Conservation (phyloP, 805 yeast genomes). For the Nakazawaea pomicola region DNA sequence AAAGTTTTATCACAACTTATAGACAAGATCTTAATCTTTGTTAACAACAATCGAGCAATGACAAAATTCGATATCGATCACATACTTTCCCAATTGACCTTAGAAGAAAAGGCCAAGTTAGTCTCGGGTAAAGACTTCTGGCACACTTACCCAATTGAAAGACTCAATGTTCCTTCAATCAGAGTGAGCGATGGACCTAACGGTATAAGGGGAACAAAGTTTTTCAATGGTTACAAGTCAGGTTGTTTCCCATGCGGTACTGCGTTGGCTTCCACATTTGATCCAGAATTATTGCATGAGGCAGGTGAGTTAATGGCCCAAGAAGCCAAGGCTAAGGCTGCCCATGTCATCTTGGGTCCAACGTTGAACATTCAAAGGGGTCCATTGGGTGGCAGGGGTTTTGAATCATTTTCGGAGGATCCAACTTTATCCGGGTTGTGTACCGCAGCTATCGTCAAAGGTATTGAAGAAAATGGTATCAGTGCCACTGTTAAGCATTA, state of each 20-base stretch:
- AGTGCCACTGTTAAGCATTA: constrained; percentile 59
- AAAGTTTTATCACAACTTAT: too few relatives aligned
- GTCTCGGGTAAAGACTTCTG: constrained; percentile 33
- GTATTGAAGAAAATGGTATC: constrained; percentile 47
- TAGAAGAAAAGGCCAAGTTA: constrained; percentile 25
- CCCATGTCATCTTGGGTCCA: constrained; percentile 33
- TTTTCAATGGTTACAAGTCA: constrained; percentile 35
- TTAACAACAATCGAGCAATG: constrained; percentile 1
- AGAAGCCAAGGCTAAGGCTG: constrained; percentile 39
- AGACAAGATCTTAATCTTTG: too few relatives aligned
- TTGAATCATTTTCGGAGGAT: constrained; percentile 39
- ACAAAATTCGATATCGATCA: constrained; percentile 11
- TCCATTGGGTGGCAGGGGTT: constrained; percentile 41
- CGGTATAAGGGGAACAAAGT: constrained; percentile 40
- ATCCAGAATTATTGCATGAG: constrained; percentile 31
- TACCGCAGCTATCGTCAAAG: constrained; percentile 46
- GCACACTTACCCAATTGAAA: constrained; percentile 31
- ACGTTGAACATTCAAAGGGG: constrained; percentile 35
- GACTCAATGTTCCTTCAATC: constrained; percentile 31
- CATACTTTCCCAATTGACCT: constrained; percentile 19
- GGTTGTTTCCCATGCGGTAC: constrained; percentile 45
- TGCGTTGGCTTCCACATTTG: constrained; percentile 39
- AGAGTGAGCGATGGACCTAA: constrained; percentile 45
- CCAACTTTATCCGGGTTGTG: constrained; percentile 37
- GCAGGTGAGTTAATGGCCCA: constrained; percentile 37